Base-by-base conservation (phyloP, 768 basidiomycete genomes). In the Boletus pseudopeckii region DNA sequence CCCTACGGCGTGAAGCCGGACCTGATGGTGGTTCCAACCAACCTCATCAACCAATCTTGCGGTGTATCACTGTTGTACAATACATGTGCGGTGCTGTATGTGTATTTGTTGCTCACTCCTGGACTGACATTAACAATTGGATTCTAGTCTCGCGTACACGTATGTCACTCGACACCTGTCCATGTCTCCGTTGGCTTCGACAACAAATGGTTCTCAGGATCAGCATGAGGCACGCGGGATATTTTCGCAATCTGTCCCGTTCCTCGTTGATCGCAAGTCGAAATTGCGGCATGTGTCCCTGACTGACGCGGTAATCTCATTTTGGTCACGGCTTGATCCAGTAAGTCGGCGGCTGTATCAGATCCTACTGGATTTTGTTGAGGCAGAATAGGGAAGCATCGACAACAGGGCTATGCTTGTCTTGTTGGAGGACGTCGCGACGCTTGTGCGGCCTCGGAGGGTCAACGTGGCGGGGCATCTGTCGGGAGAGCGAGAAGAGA, bases 81-180 rank as follows among this genome's bases (percentile, higher is more conserved):
- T 55, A 71, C 90, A 28, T 78, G 78, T 37, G 82, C 83, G 8
- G 68, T 90, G 24, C 77, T 80, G 91, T 92, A 64, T 42, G 88
- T 76, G 28, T 17, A 10, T 14, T 45, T 34, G 10, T 32, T 33
- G 11, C 18, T 26, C 30, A 3, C 24, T 44, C 41, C 39, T 34
- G 7, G 39, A 39, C 52, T 52, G 30, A 45, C 24, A 10, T 20
- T 28, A 18, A 24, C 38, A 9, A 54, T 44, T 6, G 37, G 40
- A 43, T 7, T 57, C 18, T 51, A 91, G 90, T 49, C 71, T 91
- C 46, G 78, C 84, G 9, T 93, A 92, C 64, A 75, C 81, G 2
- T 90, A 84, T 60, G 71, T 74, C 15, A 83, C 83, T 38, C 85
- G 89, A 10, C 79, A 79, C 61, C 70, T 91, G 22, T 78, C 79